These are phyloP conservation scores for Aurifilum marmelostoma DNA, from an alignment of 2,329 filamentous ascomycete genomes.

Conservation along the genomic window DNA sequence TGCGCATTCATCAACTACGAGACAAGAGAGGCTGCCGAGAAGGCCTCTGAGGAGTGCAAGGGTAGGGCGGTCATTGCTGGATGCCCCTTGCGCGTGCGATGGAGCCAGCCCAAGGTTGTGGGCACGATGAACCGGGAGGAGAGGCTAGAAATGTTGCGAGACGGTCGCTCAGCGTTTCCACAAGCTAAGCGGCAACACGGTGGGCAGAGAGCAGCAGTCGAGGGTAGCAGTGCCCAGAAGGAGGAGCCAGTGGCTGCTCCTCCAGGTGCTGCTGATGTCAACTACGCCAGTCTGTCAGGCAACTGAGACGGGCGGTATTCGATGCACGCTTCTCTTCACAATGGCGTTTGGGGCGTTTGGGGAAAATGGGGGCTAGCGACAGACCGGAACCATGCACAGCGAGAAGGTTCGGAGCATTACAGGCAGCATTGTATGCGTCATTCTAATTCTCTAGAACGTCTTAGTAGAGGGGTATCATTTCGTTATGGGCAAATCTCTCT, in stretches of 20 bases:
- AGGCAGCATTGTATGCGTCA: constrained; percentile 9
- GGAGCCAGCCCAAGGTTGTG: constrained; percentile 90
- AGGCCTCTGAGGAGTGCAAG: constrained; percentile 80
- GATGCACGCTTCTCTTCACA: constrained; percentile 15
- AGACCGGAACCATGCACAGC: constrained; percentile 11
- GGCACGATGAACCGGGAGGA: constrained; percentile 91
- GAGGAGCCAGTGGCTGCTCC: constrained; percentile 67
- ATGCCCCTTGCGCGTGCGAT: constrained; percentile 85
- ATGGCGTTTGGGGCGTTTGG: constrained; percentile 37
- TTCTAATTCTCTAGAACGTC: neutral
- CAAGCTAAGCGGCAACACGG: constrained; percentile 46
- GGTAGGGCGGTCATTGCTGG: constrained; percentile 89
- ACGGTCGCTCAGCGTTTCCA: constrained; percentile 67
- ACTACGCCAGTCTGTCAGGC: constrained; percentile 84
- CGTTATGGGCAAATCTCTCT: constrained; percentile 28
- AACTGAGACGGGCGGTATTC: constrained; percentile 36
- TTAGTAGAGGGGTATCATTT: constrained; percentile 38
- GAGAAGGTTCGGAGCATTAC: constrained; percentile 10
- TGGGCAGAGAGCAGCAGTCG: constrained; percentile 37
- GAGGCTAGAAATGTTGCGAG: constrained; percentile 76
- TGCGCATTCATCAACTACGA: constrained; percentile 97
- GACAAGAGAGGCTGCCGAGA: constrained; percentile 81
- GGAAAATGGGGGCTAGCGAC: constrained; percentile 24
- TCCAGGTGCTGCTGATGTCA: constrained; percentile 75
- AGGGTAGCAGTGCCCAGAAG: constrained; percentile 33